Evolutionary conservation across 2,329 filamentous ascomycete species (phyloP), one percentile per base, ranked within the genome.

Genomic region (Botrytis deweyae): DNA sequence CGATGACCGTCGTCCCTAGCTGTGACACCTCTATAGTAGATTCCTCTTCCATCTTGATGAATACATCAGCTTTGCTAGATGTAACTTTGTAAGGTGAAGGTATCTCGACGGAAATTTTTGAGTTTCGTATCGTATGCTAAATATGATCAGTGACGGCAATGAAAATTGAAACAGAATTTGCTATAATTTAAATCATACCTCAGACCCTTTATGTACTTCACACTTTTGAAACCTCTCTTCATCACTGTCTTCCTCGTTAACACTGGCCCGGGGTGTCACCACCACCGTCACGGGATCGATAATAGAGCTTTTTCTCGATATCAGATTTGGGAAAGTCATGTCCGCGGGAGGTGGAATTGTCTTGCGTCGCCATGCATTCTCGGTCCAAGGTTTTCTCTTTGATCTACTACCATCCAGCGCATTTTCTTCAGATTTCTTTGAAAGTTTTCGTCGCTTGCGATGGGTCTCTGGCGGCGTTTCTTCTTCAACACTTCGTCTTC

Each of bases 241-340:
- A 58, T 68, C 49, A 33, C 66, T 42, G 1, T 42, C 66, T 65
- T 65, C 42, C 22, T 58, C 66, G 29, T 68, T 38, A 12, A 58
- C 18, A 7, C 4, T 20, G 18, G 14, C 38, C 29, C n/a, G 49
- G 12, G 66, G 18, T 10, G 49, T 58, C 49, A 33, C 49, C n/a
- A 16, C 33, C 40, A 46, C 63, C 29, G 63, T 55, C 71, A 72
- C 65, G 20, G 63, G 42, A 68, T 59, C 71, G 12, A 33, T 36
- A n/a, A 62, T 59, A 14, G 63, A 68, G 55, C 65, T 67, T 61
- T 72, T 72, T 33, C 71, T 68, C 16, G 14, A 38, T 16, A 72
- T 38, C 10, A 72, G 42, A 42, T 72, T 72, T 16, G 71, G 71
- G 25, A 72, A 72, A 8, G 49, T 68, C 49, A 67, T 66, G 38